Percentiles rank a stretch among this genome's conserved stretches.
Evolutionary conservation across 2,329 filamentous ascomycete species (phyloP).

Genomic region (Fusarium proliferatum): DNA sequence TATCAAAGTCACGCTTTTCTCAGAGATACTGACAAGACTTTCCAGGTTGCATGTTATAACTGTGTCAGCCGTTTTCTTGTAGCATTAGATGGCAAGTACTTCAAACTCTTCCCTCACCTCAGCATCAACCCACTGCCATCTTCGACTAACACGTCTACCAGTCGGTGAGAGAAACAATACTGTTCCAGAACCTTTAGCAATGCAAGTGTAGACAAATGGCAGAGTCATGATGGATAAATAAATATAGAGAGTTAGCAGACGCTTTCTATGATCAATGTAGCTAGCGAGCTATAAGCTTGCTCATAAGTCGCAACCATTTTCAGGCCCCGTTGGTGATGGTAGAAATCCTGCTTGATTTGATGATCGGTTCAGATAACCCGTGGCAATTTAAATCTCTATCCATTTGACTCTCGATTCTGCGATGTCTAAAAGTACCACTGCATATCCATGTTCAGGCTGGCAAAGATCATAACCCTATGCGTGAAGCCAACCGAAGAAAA

Average conservation of each 20-base stretch:
- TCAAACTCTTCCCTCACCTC: rapidly evolving
- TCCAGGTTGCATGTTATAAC: background rate
- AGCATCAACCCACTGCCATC: background rate
- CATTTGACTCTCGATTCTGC: rapidly evolving
- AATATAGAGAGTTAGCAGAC: background rate
- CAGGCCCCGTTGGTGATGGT: too few species aligned
- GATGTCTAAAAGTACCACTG: too few species aligned
- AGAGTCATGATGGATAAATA: background rate
- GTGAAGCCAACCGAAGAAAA: background rate
- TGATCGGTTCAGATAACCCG: rapidly evolving
- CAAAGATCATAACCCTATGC: background rate
- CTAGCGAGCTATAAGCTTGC: background rate
- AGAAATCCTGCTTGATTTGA: background rate
- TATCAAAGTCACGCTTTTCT: rapidly evolving
- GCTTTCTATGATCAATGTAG: background rate
- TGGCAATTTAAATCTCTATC: background rate
- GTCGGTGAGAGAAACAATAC: background rate
- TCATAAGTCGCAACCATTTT: background rate
- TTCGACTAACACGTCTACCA: background rate
- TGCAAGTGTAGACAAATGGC: background rate
- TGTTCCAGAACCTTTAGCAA: background rate
- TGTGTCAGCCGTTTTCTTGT: conserved; percentile 7
- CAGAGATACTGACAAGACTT: background rate
- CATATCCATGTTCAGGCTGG: background rate
- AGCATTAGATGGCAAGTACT: background rate